Evolutionary conservation across 2,329 filamentous ascomycete species (phyloP).

Genomic region (Pestalotiopsis sp.): DNA sequence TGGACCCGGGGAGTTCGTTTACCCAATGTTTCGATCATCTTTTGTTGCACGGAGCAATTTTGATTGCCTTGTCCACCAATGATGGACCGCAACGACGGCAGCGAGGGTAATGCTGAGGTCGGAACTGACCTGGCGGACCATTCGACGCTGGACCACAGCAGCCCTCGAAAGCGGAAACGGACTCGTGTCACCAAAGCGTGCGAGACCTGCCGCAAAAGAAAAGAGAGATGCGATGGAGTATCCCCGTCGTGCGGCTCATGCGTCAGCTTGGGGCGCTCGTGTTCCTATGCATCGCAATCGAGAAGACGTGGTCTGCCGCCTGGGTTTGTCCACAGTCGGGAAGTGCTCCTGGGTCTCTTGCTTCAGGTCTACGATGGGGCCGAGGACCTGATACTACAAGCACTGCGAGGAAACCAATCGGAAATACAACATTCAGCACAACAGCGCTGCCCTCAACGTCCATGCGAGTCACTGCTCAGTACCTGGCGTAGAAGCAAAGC

Average conservation of each 20-base stretch:
- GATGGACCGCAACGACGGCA: neutral
- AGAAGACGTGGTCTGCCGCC: conserved; percentile 3
- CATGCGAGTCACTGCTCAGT: neutral
- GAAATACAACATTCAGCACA: neutral
- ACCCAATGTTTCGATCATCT: neutral
- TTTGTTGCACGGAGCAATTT: neutral
- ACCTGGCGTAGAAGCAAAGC: neutral
- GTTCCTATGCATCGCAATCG: neutral
- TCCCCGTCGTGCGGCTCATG: neutral
- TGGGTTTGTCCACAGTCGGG: neutral
- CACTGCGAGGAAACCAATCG: neutral
- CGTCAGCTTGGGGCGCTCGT: neutral
- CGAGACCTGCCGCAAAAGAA: neutral
- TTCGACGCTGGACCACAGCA: neutral
- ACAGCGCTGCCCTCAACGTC: neutral
- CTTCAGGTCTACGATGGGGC: neutral
- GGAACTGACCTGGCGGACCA: neutral
- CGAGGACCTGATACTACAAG: neutral
- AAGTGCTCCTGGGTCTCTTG: conserved; percentile 3
- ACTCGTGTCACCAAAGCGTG: neutral
- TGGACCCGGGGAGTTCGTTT: neutral
- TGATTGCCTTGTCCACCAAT: neutral
- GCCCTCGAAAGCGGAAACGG: neutral
- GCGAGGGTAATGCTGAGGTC: neutral
- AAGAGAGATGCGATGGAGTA: neutral